Conservation (phyloP, 192 early-diverging fungal species). For the Podila minutissima region DNA sequence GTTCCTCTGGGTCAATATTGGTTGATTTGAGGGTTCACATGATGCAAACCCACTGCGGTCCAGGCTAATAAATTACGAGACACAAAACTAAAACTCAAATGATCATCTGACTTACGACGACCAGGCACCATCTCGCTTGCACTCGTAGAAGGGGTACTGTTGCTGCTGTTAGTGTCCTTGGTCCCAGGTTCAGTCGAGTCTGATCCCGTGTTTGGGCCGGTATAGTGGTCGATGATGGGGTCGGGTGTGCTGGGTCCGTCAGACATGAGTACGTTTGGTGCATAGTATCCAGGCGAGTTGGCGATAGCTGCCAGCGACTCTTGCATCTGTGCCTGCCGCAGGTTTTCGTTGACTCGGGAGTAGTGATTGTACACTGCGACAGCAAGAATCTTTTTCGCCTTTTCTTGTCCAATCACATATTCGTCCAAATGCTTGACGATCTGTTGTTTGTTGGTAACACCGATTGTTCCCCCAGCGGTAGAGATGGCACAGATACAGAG, state of each 20-base stretch:
- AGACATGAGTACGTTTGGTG: conserved; percentile 33
- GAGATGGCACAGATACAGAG: neutral
- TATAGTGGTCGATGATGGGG: conserved; percentile 44
- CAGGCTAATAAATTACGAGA: no score
- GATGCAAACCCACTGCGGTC: conserved; percentile 6
- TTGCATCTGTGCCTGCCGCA: conserved; percentile 59
- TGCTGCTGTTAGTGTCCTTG: neutral
- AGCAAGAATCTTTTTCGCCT: conserved; percentile 82
- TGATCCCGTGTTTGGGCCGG: conserved; percentile 6
- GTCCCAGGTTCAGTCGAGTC: neutral
- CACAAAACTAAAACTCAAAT: no score
- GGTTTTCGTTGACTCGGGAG: conserved; percentile 76
- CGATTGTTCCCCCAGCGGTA: no score
- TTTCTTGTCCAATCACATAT: conserved; percentile 88
- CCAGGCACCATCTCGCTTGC: conserved; percentile 19
- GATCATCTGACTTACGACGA: conserved; percentile 24
- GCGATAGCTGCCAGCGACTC: conserved; percentile 24
- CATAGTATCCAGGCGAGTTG: conserved; percentile 26
- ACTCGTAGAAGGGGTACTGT: neutral
- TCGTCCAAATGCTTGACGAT: conserved; percentile 85
- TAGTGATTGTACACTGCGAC: conserved; percentile 93
- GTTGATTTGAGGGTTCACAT: conserved; percentile 36
- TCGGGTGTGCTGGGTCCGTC: conserved; percentile 49
- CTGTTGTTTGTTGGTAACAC: conserved; percentile 35
- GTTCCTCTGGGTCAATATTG: no score